phyloP scores from a whole-genome alignment of 1,284 basidiomycete genomes.

The Puccinia hordei region DNA sequence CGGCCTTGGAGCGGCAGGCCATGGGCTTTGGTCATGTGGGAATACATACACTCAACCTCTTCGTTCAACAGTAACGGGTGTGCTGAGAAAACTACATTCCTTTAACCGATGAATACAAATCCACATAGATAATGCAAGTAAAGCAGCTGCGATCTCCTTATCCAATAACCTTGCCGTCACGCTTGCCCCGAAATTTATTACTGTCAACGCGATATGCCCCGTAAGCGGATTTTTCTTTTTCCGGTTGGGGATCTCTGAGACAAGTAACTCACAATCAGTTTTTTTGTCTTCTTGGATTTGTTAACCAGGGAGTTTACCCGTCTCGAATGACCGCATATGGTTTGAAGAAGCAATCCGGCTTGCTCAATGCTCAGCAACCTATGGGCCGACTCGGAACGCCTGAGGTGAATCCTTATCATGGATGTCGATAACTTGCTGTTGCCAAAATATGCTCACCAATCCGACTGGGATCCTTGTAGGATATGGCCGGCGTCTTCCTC shows the following conservation, averaged over 20 bases:
- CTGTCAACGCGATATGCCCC: slow-evolving; percentile 59
- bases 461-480: slow-evolving; percentile 1
- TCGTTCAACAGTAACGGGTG: not conserved
- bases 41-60: not conserved
- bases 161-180: slow-evolving; percentile 57
- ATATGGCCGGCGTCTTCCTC: slow-evolving; percentile 46
- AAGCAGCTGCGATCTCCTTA: slow-evolving; percentile 59
- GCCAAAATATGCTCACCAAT: not conserved
- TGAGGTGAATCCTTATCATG: slow-evolving; percentile 11
- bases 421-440: not conserved
- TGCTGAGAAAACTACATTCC: not conserved
- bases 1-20: slow-evolving; percentile 56
- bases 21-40: slow-evolving; percentile 58
- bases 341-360: slow-evolving; percentile 30
- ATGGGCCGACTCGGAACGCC: slow-evolving; percentile 50
- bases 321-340: slow-evolving; percentile 51
- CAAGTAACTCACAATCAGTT: not conserved
- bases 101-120: not conserved
- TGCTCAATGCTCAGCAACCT: slow-evolving; percentile 32
- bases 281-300: too few species aligned
- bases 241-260: not conserved
- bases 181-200: slow-evolving; percentile 57
- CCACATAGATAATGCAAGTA: slow-evolving; percentile 56
- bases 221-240: slow-evolving; percentile 38
- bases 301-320: slow-evolving; percentile 47